Conservation (phyloP, 306 rosid species). For the Macrotyloma uniflorum region DNA sequence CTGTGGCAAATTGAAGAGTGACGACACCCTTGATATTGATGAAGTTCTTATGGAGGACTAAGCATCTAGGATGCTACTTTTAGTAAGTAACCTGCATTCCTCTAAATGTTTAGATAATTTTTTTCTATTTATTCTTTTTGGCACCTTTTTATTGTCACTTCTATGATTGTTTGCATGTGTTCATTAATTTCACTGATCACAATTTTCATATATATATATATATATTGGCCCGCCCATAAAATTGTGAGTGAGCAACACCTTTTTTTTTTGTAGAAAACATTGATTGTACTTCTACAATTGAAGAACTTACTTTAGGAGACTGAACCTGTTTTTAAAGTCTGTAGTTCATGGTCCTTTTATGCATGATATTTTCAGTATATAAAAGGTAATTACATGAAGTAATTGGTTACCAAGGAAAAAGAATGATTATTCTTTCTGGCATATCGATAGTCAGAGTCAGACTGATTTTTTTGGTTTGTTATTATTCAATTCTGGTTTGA, state of each 20-base stretch:
- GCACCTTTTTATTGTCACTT: neutral
- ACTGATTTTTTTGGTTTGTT: neutral
- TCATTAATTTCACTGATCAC: constrained; percentile 1
- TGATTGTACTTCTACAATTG: neutral
- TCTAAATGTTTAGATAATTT: neutral
- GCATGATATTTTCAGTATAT: neutral
- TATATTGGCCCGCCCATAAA: neutral
- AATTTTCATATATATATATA: neutral
- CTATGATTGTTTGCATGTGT: neutral
- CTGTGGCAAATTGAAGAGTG: constrained; percentile 61
- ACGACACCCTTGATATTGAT: constrained; percentile 35
- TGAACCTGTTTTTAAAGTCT: constrained; percentile 9
- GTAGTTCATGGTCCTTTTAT: neutral
- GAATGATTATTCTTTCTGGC: neutral
- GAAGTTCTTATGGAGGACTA: constrained; percentile 53
- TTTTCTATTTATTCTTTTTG: neutral
- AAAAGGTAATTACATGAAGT: neutral
- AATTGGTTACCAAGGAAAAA: neutral
- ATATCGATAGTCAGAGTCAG: neutral
- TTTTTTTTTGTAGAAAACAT: constrained; percentile 19
- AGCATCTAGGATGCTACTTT: constrained; percentile 9
- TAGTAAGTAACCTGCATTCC: constrained; percentile 36
- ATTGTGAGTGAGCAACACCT: neutral
- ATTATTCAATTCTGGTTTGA: neutral
- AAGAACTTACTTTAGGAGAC: constrained; percentile 4